Base-by-base conservation (phyloP, 2,329 filamentous ascomycete species). In the Aspergillus ruber region DNA sequence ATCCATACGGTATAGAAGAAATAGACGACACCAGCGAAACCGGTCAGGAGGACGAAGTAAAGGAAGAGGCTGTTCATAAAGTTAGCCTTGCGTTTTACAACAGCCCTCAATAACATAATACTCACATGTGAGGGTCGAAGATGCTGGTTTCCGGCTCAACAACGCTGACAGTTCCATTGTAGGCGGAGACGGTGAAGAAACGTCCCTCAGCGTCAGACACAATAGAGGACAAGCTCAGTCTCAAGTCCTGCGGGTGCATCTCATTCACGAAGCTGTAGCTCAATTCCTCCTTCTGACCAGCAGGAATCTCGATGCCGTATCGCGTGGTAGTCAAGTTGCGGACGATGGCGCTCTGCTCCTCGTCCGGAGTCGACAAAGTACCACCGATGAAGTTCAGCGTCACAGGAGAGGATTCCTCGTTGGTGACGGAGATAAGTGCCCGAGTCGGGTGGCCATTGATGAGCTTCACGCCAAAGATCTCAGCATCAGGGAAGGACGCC, bases 1-100 rank as follows among this genome's bases (percentile, higher is more conserved):
- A 98, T 86, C 90, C 91, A 97, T 63, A 91, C 95, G 77, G 86
- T 93, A 82, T 98, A 98, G 74, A 96, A 89, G 72, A 95, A 95
- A 82, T 91, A 96, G 67, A 86, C 81, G 46, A 85, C 89, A 53
- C 86, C 90, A 56, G 74, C 82, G 67, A 95, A 94, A 54, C 79
- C 81, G 52, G 79, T 84, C 46, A 85, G 77, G 60, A 98, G 86
- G 77, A 97, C 84, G 67, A 95, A 78, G 78, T 97, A 97, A 54
- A 98, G 83, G 83, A 98, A 98, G 74, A 97, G 89, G 67, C 93
- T 97, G 54, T 13, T 32, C 20, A 4, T 12, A 38, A 29, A 25
- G 40, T 50, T 27, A 50, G 54, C 48, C 17, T 39, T 35, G 13
- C 33, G 2, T n/a, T n/a, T 35, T 17, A 15, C 13, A 35, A n/a